Evolutionary conservation across 208 protist species (phyloP).

Genomic region (Phytomonas francai): DNA sequence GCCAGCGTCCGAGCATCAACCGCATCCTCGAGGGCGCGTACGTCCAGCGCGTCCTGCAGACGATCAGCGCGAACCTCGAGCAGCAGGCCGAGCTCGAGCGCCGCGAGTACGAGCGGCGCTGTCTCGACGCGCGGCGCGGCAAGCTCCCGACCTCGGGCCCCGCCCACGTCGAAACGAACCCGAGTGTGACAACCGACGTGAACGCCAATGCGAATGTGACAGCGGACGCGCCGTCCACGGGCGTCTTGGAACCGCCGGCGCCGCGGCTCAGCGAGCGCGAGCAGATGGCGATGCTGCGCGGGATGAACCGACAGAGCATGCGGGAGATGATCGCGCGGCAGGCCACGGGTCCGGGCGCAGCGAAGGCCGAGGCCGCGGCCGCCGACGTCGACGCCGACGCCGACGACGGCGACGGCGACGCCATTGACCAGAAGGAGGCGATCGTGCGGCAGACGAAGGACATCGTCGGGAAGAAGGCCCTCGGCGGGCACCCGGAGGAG

Average conservation of each 20-base stretch:
- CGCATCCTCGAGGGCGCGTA: slow-evolving; percentile 79
- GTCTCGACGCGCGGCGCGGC: slow-evolving; percentile 1
- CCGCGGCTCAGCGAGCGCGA: slow-evolving; percentile 69
- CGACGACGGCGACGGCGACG: slow-evolving; percentile 78
- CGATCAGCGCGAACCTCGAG: slow-evolving; percentile 78
- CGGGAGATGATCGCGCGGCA: slow-evolving; percentile 76
- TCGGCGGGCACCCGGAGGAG: slow-evolving; percentile 79
- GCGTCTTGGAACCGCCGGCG: slow-evolving; percentile 21
- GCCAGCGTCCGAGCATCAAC: slow-evolving; percentile 83
- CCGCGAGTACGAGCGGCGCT: slow-evolving; percentile 60
- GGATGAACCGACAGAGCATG: slow-evolving; percentile 81
- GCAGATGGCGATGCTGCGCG: slow-evolving; percentile 85
- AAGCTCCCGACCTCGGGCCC: slow-evolving; percentile 7
- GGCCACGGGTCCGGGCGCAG: slow-evolving; percentile 20
- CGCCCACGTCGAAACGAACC: slow-evolving; percentile 9
- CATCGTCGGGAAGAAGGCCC: slow-evolving; percentile 67
- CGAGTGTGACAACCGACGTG: slow-evolving; percentile 5
- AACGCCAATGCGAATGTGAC: slow-evolving; percentile 3
- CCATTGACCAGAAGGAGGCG: slow-evolving; percentile 77
- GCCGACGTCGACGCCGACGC: slow-evolving; percentile 41
- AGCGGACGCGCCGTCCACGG: too few relatives aligned
- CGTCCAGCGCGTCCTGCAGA: slow-evolving; percentile 73
- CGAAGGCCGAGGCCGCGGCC: slow-evolving; percentile 13
- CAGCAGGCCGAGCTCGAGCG: slow-evolving; percentile 80
- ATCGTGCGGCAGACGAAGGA: slow-evolving; percentile 68